Conservation (phyloP, 345 rosid genomes). For the Citrus unshiu region DNA sequence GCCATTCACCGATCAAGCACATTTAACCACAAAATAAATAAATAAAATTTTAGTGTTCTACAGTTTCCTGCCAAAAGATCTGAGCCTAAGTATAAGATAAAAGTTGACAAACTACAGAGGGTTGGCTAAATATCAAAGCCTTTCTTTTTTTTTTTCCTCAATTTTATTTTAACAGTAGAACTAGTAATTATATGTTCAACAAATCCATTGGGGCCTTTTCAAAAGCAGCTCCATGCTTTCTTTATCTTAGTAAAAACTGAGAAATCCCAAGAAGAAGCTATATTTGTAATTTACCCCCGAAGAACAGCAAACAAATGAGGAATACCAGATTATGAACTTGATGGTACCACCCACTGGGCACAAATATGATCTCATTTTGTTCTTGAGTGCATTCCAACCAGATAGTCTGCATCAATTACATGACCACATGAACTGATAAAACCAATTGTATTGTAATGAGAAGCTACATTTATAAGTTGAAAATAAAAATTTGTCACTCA, state of each 20-base stretch:
- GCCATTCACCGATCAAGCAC: neutral
- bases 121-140: neutral
- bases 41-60: too few relatives aligned
- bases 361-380: constrained; percentile 68
- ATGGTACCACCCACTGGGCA: constrained; percentile 98
- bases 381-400: constrained; percentile 88
- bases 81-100: neutral
- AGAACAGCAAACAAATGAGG: constrained; percentile 3
- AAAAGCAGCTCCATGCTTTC: constrained; percentile 3
- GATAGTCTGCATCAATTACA: constrained; percentile 47
- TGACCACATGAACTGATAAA: constrained; percentile 13
- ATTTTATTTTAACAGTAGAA: neutral
- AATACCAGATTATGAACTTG: constrained; percentile 92
- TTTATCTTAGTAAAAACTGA: neutral
- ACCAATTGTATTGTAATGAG: neutral
- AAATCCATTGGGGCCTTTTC: neutral
- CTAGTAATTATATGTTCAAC: neutral
- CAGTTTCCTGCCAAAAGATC: neutral
- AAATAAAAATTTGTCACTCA: constrained; percentile 18
- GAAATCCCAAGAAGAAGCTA: neutral
- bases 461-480: constrained; percentile 8
- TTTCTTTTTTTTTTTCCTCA: neutral
- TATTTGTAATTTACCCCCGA: neutral
- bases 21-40: neutral
- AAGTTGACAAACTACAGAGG: neutral